phyloP scores from a whole-genome alignment of 805 yeast species.

The Wickerhamiella cacticola region DNA sequence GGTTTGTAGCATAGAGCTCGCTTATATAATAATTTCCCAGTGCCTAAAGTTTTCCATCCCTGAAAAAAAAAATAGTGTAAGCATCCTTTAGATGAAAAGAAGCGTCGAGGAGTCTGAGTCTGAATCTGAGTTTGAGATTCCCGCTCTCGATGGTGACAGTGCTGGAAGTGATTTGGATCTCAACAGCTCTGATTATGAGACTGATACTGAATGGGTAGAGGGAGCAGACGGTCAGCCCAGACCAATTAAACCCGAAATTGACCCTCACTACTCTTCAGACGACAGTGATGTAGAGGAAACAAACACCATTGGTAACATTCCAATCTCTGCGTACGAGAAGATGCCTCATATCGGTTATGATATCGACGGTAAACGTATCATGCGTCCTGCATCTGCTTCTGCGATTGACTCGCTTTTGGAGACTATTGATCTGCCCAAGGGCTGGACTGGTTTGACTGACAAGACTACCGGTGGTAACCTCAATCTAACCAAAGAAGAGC shows the following conservation, averaged over 20 bases:
- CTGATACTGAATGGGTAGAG: constrained; percentile 28
- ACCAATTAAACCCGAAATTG: constrained; percentile 73
- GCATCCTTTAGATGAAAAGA: constrained; percentile 6
- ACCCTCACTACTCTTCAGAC: constrained; percentile 90
- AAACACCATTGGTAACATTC: constrained; percentile 90
- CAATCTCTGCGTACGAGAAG: constrained; percentile 86
- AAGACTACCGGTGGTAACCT: constrained; percentile 75
- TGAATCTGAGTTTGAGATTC: constrained; percentile 17
- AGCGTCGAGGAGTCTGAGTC: constrained; percentile 17
- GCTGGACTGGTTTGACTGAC: constrained; percentile 96
- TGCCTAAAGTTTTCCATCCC: too few relatives aligned
- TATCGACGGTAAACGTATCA: constrained; percentile 92
- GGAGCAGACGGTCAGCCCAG: constrained; percentile 69
- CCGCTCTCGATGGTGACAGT: constrained; percentile 30
- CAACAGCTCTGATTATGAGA: constrained; percentile 26
- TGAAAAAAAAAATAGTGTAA: constrained; percentile 2
- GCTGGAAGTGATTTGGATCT: constrained; percentile 46
- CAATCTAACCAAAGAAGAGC: constrained; percentile 75
- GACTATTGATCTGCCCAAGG: constrained; percentile 87
- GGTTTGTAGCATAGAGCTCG: neutral
- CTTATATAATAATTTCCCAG: neutral
- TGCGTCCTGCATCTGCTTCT: constrained; percentile 97
- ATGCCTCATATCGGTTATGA: constrained; percentile 96
- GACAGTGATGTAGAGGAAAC: constrained; percentile 71
- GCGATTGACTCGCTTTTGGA: constrained; percentile 87